Evolutionary conservation across 2,329 filamentous ascomycete species (phyloP), one percentile per base, ranked within the genome.

Genomic region (Harringtonia aguacate): DNA sequence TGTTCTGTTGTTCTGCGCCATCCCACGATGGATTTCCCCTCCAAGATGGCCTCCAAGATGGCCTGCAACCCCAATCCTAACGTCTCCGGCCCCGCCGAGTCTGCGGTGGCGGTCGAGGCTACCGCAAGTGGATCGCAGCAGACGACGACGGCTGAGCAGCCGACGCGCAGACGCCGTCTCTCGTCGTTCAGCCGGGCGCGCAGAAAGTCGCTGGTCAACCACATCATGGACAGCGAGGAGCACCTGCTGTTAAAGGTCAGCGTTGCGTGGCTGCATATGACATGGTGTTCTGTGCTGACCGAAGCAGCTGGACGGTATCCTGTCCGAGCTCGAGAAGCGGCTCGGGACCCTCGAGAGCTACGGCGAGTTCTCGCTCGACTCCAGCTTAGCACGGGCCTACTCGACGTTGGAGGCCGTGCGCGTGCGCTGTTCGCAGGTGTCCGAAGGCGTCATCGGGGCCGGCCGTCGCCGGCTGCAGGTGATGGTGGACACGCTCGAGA

Each of bases 401-500:
- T 73, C 81, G 15, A 94, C 89, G 0, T 70, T 98, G 2, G 83
- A 90, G 56, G 81, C 86, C 8, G 89, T 98, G 22, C 81, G 89
- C 48, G 81, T 87, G 52, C 79, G 87, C 55, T 98, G 92, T 63
- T 87, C 86, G 33, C 80, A 89, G 51, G 88, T 90, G 18, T 94
- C 89, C 1, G 90, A 87, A 49, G 90, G 92, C 58, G 77, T 95
- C 38, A 78, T 97, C 53, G 92, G 88, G 45, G 86, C 85, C 31
- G 89, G 92, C 20, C 81, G 86, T 42, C 79, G 86, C 51, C 77
- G 88, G 48, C 79, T 94, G 47, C 84, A 86, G 51, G 78, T 97
- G 46, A 81, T 97, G 67, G 87, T 98, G 29, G 90, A 97, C 55
- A 95, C 88, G 1, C 69, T 98, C 14, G 92, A 98, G 61, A 74